Conservation (phyloP, 805 yeast species). For the Cyberlindnera lachancei region DNA sequence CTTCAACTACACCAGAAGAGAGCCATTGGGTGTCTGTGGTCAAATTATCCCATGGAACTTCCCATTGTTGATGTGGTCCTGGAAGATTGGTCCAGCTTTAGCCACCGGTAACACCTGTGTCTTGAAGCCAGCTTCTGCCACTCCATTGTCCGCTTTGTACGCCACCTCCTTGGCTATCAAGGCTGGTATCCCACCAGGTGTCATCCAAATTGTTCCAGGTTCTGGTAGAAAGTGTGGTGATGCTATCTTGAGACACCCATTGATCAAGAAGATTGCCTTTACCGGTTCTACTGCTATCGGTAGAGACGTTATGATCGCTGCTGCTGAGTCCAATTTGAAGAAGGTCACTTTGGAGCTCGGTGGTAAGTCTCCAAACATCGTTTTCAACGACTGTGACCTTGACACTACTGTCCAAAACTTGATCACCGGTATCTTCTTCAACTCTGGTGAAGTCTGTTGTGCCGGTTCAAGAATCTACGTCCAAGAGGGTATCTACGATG, state of each 20-base stretch:
- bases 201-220: slow-evolving; percentile 55
- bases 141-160: slow-evolving; percentile 59
- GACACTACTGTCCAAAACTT: slow-evolving; percentile 38
- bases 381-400: slow-evolving; percentile 52
- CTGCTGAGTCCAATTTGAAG: slow-evolving; percentile 55
- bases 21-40: slow-evolving; percentile 66
- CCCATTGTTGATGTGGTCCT: slow-evolving; percentile 60
- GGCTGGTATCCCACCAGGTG: slow-evolving; percentile 62
- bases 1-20: slow-evolving; percentile 49
- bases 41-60: slow-evolving; percentile 71
- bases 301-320: slow-evolving; percentile 50
- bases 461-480: slow-evolving; percentile 62
- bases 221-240: slow-evolving; percentile 55
- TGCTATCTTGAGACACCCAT: slow-evolving; percentile 48
- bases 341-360: slow-evolving; percentile 63
- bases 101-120: slow-evolving; percentile 62
- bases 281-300: slow-evolving; percentile 65
- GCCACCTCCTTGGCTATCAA: slow-evolving; percentile 45
- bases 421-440: slow-evolving; percentile 55
- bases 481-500: slow-evolving; percentile 54
- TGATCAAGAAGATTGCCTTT: slow-evolving; percentile 56
- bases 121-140: slow-evolving; percentile 57
- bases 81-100: slow-evolving; percentile 65
- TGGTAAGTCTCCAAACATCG: slow-evolving; percentile 63
- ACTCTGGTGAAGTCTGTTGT: slow-evolving; percentile 65